phyloP scores from a whole-genome alignment of 805 yeast genomes.

The Metschnikowia gelsemii region DNA sequence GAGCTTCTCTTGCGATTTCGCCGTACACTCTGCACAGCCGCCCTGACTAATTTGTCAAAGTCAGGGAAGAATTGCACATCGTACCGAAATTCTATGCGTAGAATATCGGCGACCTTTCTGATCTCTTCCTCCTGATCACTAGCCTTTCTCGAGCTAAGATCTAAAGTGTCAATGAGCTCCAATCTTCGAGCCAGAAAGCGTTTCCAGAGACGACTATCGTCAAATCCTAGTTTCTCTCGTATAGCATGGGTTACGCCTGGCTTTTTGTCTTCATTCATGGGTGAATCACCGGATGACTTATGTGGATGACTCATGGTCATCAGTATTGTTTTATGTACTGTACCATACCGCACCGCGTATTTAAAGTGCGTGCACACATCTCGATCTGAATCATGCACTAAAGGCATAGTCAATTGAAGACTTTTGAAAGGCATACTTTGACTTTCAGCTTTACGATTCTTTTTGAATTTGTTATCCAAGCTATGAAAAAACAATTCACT shows the following conservation, averaged over 20 bases:
- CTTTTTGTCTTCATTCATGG: slow-evolving; percentile 29
- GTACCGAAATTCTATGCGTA: slow-evolving; percentile 77
- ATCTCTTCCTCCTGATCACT: slow-evolving; percentile 89
- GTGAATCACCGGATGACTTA: slow-evolving; percentile 4
- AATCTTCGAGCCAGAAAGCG: slow-evolving; percentile 85
- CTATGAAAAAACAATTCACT: no score
- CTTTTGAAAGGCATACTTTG: no score
- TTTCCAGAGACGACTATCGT: slow-evolving; percentile 84
- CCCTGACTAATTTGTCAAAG: slow-evolving; percentile 85
- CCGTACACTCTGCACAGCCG: slow-evolving; percentile 91
- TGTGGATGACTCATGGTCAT: slow-evolving; percentile 21
- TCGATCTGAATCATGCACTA: slow-evolving; percentile 10
- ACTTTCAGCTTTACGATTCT: no score
- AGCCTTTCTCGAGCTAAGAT: slow-evolving; percentile 70
- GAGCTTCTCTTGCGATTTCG: slow-evolving; percentile 75
- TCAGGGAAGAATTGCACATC: slow-evolving; percentile 58
- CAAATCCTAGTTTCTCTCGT: slow-evolving; percentile 64
- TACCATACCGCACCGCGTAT: no score
- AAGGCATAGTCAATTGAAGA: no score
- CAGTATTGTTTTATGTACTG: slow-evolving; percentile 13
- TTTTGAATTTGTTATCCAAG: no score
- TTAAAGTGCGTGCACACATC: slow-evolving; percentile 4
- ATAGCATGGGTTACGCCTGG: slow-evolving; percentile 58
- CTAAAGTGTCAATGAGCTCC: slow-evolving; percentile 78
- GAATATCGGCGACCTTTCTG: slow-evolving; percentile 68